Evolutionary conservation across 148 eudicot genomes (phyloP).

Genomic region (Cornus controversa): DNA sequence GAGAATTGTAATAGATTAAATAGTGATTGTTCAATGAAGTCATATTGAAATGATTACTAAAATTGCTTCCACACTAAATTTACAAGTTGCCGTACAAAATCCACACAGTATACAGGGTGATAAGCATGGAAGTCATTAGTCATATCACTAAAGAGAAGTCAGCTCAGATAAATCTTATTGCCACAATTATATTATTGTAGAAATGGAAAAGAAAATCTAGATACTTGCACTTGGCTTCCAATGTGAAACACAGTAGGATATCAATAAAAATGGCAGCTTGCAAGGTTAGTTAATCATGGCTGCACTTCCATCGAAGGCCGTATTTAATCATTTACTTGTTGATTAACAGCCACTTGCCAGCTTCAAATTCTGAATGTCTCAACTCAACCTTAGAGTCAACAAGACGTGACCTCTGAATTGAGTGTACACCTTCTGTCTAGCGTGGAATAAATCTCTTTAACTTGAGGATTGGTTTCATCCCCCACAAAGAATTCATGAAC

Average conservation of each 20-base stretch:
- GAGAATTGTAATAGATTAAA: too few species aligned
- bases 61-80: too few species aligned
- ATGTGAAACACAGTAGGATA: neutral
- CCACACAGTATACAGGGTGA: neutral
- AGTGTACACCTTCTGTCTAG: constrained; percentile 25
- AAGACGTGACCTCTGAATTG: constrained; percentile 21
- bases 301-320: neutral
- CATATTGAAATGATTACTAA: too few species aligned
- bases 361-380: constrained; percentile 8
- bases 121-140: neutral
- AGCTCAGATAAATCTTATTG: neutral
- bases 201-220: neutral
- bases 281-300: neutral
- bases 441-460: constrained; percentile 41
- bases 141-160: neutral
- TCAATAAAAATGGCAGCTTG: neutral
- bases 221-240: neutral
- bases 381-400: constrained; percentile 13
- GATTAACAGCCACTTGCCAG: too few species aligned
- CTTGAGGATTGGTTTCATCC: constrained; percentile 42
- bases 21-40: too few species aligned
- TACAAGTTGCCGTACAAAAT: neutral
- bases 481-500: constrained; percentile 59
- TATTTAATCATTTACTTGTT: neutral
- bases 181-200: neutral